Base-by-base conservation (phyloP, 352 stramenopile genomes). In the Phytophthora brassicae region DNA sequence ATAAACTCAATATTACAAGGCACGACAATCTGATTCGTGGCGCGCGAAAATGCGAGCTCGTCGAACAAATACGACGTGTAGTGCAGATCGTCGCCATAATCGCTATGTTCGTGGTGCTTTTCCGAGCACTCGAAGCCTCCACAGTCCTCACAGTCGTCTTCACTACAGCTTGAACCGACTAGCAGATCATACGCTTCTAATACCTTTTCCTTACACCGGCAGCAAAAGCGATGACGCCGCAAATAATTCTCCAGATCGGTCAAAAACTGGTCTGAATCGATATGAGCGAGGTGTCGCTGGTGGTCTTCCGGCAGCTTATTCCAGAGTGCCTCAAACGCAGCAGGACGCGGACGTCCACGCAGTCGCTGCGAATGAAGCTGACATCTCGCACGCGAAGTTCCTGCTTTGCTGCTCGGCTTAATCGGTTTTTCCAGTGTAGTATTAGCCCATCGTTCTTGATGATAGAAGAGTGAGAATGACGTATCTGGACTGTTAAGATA, bases 61-160 rank as follows among this genome's bases (percentile, higher is more conserved):
- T 95, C 84, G 60, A 95, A 95, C 29, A 95, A 64, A 56, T 92
- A 95, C 41, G 86, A 91, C 22, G 82, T 92, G 60, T 91, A 92
- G 60, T 93, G 80, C 26, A 93, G 80, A 23, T 95, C 86, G 43
- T 95, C 84, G 28, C 82, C 77, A 47, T 91, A 93, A 56, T 89
- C 79, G 54, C 73, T 69, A 33, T 74, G 74, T 60, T 92, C 84
- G 60, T 91, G 82, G 60, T 88, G 74, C 54, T 87, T 90, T 48
- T 92, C 83, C 0, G 64, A 68, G 67, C 82, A 94, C 48, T 92
- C 84, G 38, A 93, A 88, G 38, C 75, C 77, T 19, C 80, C 83
- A 33, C 86, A 95, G 66, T 92, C 84, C 57, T 95, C 86, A 57
- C 86, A 95, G 53, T 95, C 86, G 64, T 90, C 82, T 48, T 95